Evolutionary conservation across 1,284 basidiomycete genomes (phyloP), one percentile per base, ranked within the genome.

Genomic region (Vanrija sp.): DNA sequence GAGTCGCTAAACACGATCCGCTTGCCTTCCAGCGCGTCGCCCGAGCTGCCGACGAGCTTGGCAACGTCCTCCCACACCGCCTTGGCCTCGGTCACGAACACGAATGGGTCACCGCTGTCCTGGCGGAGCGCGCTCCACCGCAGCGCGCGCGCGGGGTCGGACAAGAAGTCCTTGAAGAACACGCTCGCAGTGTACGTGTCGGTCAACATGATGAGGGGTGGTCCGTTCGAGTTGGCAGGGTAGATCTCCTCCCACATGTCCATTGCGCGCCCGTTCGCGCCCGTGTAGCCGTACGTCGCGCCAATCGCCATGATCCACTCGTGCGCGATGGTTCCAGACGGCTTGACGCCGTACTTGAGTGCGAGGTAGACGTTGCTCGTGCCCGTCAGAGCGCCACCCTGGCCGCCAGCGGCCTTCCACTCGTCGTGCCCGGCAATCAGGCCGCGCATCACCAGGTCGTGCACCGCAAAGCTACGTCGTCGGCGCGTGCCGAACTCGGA

Each of bases 271-370:
- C 80, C 77, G 69, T 95, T 91, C 18, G 85, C 85, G 39, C 82
- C 75, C 53, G 85, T 82, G 68, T 96, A 96, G 2, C 91, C 90
- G 60, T 81, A 82, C 55, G 89, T 67, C 3, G 92, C 90, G 9
- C 85, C 92, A 49, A 94, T 81, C 43, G 86, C 93, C 93, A 97
- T 97, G 69, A 90, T 91, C 89, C 91, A 95, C 77, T 97, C 91
- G 71, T 95, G 91, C 9, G 89, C 90, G 47, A 95, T 91, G 2
- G 91, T 94, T 1, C 91, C 91, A 27, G 89, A 79, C 0, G 87
- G 86, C 31, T 73, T 72, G 15, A 91, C 56, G 22, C 79, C 79
- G 65, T 91, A 84, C 69, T 86, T 86, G 56, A 81, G 81, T 2
- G 93, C 92, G 22, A 95, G 79, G 69, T 89, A 83, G 15, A 87